Base-by-base conservation (phyloP, 805 yeast species). In the Suhomyces emberorum region DNA sequence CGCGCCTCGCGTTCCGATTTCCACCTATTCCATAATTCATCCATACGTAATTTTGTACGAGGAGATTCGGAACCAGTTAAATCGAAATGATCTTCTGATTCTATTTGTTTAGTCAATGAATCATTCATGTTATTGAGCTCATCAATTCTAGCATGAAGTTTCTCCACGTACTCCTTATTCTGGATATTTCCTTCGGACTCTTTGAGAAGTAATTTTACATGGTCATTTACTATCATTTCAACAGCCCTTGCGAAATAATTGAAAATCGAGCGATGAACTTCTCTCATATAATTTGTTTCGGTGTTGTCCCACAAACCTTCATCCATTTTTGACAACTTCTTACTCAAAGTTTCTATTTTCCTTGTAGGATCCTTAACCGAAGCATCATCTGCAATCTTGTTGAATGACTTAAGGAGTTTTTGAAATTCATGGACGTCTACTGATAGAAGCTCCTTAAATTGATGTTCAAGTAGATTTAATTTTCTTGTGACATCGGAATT, bases 1-100 rank as follows among this genome's bases (percentile, higher is more conserved):
- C 88, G 59, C 14, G 83, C 74, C 54, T 83, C 93, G 42, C 88
- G 65, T 43, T 84, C 89, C 4, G 79, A 69, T 48, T 79, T 78
- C 82, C 86, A 81, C 48, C 81, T 68, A 43, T 67, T 75, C 27
- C 77, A 76, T 28, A 84, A 54, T 45, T 81, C 88, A 16, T 77
- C 80, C 11, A 82, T 61, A 37, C 88, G 64, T 30, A 79, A 47
- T 37, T 64, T 66, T 30, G 70, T 55, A 21, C 74, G 58, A 12
- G 74, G 72, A 18, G 44, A 37, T 8, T 39, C 28, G 4, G 30
- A 27, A 15, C 21, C 32, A 9, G 14, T 20, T 10, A 15, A 3
- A 9, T 15, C 34, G 4, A 12, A 8, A 5, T n/a, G 27, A 15
- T 34, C 37, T 20, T 32, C 29, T 7, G 28, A 30, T 11, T 47